A percentile compares a stretch with the other conserved stretches of the same genome.
phyloP scores from a whole-genome alignment of 768 basidiomycete species.

The Pisolithus microcarpus region DNA sequence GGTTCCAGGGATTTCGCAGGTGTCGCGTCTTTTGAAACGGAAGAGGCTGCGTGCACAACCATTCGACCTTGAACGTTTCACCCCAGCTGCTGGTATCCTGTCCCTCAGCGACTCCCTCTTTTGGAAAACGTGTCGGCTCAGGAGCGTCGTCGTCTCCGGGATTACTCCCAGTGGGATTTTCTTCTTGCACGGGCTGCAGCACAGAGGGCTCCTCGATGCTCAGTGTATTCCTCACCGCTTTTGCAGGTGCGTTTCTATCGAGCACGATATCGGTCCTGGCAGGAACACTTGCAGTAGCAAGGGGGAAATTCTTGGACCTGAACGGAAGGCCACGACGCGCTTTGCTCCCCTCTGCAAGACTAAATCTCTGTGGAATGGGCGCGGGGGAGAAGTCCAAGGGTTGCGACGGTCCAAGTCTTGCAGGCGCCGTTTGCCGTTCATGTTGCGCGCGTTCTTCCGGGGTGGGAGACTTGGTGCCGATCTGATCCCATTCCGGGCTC shows the following conservation, averaged over 20 bases:
- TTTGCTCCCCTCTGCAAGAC: slow-evolving; percentile 23
- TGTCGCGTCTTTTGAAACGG: slow-evolving; percentile 74
- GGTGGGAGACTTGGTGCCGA: not conserved
- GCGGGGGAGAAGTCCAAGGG: slow-evolving; percentile 27
- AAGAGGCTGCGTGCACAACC: slow-evolving; percentile 65
- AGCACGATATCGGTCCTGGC: slow-evolving; percentile 27
- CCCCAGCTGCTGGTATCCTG: slow-evolving; percentile 48
- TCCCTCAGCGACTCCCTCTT: slow-evolving; percentile 8
- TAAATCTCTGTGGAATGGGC: slow-evolving; percentile 22
- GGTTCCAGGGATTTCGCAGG: slow-evolving; percentile 90
- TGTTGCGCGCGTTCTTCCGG: not conserved
- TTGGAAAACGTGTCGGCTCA: slow-evolving; percentile 18
- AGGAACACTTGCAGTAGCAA: not conserved
- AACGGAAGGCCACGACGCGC: not conserved
- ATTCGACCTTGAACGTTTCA: slow-evolving; percentile 73
- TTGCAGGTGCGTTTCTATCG: slow-evolving; percentile 34
- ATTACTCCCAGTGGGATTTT: slow-evolving; percentile 1
- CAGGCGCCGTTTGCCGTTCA: slow-evolving; percentile 42
- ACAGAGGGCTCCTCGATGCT: slow-evolving; percentile 14
- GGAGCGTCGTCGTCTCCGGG: slow-evolving; percentile 17
- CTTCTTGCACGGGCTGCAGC: slow-evolving; percentile 20
- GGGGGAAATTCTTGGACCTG: not conserved
- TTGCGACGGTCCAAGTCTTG: slow-evolving; percentile 35
- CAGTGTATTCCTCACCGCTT: slow-evolving; percentile 20
- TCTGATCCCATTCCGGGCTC: slow-evolving; percentile 1